Base-by-base conservation (phyloP, 2,329 filamentous ascomycete species). In the Microsporum audouinii region DNA sequence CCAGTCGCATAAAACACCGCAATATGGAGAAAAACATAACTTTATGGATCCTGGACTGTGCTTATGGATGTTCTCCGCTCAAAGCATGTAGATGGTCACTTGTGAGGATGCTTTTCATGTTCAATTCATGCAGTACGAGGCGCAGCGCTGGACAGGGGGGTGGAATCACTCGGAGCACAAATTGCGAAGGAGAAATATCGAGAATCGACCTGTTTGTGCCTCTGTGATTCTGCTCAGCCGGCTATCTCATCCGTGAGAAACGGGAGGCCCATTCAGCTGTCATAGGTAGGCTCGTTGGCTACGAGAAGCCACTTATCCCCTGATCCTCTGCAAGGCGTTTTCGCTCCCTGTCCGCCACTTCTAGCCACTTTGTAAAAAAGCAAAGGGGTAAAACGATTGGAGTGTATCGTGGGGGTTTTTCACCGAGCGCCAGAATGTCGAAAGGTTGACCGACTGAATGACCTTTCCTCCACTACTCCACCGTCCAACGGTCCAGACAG, bases 241-340 rank as follows among this genome's bases (percentile, higher is more conserved):
- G 17, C 17, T 23, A 23, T 23, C 17, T 23, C 17, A 23, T 23
- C 17, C 1, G 17, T 1, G 17, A 23, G 17, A 23, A 23, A 23
- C 17, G 17, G 17, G 17, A 23, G 17, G 17, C 1, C 17, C 39
- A 17, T 43, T 6, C 39, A 43, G 14, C 39, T n/a, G 4, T 43
- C 39, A 43, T 43, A 39, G 14, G 36, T 6, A n/a, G 17, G 39
- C 39, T 6, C 14, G 1, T 5, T 14, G 31, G 51, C 29, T 31
- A 55, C 51, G 51, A 29, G 51, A 55, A 55, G 31, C 51, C 29
- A 47, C 43, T 47, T 36, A 36, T 12, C 51, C 51, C 51, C 51
- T 55, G 51, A 55, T 55, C 51, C 51, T 29, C 51, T 55, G 51
- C 51, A 55, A 55, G 51, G 51, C 51, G 51, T 55, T 34, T 55